These are phyloP conservation scores for Barbarea vulgaris DNA, from an alignment of 345 rosid species.

Conservation along the genomic window DNA sequence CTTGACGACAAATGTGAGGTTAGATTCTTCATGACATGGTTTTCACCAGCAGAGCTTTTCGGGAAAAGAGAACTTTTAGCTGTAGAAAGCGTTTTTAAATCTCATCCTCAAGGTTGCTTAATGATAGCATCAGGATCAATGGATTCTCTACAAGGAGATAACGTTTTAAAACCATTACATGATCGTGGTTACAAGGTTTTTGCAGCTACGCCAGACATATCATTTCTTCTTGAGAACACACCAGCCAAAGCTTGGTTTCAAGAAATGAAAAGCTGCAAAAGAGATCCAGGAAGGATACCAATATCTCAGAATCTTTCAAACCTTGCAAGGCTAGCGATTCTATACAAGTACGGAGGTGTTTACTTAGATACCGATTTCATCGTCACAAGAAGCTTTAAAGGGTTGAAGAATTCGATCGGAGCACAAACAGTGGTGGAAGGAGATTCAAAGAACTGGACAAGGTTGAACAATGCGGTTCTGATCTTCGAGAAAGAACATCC, in stretches of 20 bases:
- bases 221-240: constrained; percentile 58
- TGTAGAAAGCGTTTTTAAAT: constrained; percentile 62
- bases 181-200: constrained; percentile 53
- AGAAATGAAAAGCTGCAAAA: constrained; percentile 57
- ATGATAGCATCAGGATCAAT: constrained; percentile 65
- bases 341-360: constrained; percentile 79
- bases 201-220: constrained; percentile 66
- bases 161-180: constrained; percentile 56
- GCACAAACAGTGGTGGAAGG: constrained; percentile 62
- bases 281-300: constrained; percentile 80
- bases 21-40: constrained; percentile 86
- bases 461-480: constrained; percentile 78
- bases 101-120: constrained; percentile 68
- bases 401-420: constrained; percentile 67
- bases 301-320: constrained; percentile 75
- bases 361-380: constrained; percentile 78
- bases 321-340: constrained; percentile 61
- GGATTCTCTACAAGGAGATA: constrained; percentile 59
- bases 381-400: constrained; percentile 57
- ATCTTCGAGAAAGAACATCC: constrained; percentile 70
- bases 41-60: constrained; percentile 56
- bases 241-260: constrained; percentile 74
- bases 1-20: constrained; percentile 53
- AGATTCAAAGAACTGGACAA: constrained; percentile 62
- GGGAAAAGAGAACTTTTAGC: constrained; percentile 60